Base-by-base conservation (phyloP, 441 rosid genomes). In the Pelargonium citronellum region DNA sequence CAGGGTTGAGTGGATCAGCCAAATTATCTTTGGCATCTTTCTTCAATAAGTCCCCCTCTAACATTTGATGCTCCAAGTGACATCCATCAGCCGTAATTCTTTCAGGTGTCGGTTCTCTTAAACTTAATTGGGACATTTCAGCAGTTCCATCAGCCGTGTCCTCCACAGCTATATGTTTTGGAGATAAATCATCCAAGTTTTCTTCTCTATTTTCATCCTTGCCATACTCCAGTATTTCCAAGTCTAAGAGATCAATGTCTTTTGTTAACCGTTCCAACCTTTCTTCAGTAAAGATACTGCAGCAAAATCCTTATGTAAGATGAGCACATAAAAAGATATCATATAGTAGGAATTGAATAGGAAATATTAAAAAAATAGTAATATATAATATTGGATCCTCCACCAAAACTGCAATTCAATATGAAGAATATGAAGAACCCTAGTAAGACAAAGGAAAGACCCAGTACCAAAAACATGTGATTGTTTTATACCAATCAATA, bases 221-320 rank as follows among this genome's bases (percentile, higher is more conserved):
- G 58, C 58, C 44, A 64, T 69, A 64, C 51, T 67, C 82, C 15
- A 72, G 81, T 65, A 78, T 69, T 78, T 86, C 91, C 68, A 83
- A 76, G 75, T 86, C 85, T 60, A 87, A 72, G 79, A 74, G 74
- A 65, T 74, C 83, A 62, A 87, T 79, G 68, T 85, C 87, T 82
- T 79, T 90, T 67, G 89, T 86, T 79, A 94, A 81, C 68, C 90
- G 79, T 73, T 90, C 96, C 84, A 94, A 81, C 83, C 97, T 89
- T 81, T 94, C 97, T 82, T 91, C 92, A 44, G 82, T 80, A 77
- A 94, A 90, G 75, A 94, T 90, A 81, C 99, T 91, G 73, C 85
- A 85, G 43, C 64, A 68, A 75, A 71, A 67, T 64, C 17, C 12
- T 22, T 69, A 73, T 12, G 43, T 71, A 58, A 11, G 30, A 43